Percentiles rank a stretch among this genome's conserved stretches.
Conservation (phyloP, 441 rosid species). For the Melastoma candidum region DNA sequence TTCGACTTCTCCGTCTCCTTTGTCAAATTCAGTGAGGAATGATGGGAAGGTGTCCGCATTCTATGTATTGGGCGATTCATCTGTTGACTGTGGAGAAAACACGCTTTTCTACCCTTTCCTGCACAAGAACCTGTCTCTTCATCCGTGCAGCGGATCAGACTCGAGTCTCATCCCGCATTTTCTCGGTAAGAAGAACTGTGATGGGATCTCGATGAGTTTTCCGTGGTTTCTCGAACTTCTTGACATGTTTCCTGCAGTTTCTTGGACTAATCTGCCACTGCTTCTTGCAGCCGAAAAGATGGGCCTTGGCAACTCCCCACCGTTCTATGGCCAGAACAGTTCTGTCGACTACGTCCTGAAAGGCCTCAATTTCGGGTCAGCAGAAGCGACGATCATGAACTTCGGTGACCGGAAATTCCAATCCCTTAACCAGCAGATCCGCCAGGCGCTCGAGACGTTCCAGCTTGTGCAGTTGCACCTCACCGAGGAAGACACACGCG, state of each 20-base stretch:
- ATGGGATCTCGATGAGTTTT: background rate
- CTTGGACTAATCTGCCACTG: background rate
- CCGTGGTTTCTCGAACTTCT: constrained; percentile 1
- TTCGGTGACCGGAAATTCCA: constrained; percentile 26
- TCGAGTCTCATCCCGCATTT: constrained; percentile 40
- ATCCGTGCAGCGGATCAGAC: constrained; percentile 43
- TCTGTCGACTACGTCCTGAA: constrained; percentile 23
- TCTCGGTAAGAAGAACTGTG: constrained; percentile 25
- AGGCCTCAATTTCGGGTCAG: constrained; percentile 54
- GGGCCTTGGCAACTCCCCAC: constrained; percentile 25
- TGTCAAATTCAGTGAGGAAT: background rate
- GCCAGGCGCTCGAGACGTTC: constrained; percentile 49
- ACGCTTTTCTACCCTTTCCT: constrained; percentile 37
- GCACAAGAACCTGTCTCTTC: constrained; percentile 37
- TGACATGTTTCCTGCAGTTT: no score
- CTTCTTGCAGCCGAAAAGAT: constrained; percentile 35
- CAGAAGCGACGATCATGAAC: constrained; percentile 44
- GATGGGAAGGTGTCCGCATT: constrained; percentile 26
- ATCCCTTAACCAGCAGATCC: constrained; percentile 52
- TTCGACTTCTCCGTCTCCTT: no score
- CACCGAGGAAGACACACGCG: constrained; percentile 17
- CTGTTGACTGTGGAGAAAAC: constrained; percentile 55
- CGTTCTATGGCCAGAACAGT: constrained; percentile 28
- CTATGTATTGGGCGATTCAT: constrained; percentile 52
- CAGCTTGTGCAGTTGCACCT: constrained; percentile 46